Evolutionary conservation across 1,284 basidiomycete genomes (phyloP).

Genomic region (Volvariella volvacea): DNA sequence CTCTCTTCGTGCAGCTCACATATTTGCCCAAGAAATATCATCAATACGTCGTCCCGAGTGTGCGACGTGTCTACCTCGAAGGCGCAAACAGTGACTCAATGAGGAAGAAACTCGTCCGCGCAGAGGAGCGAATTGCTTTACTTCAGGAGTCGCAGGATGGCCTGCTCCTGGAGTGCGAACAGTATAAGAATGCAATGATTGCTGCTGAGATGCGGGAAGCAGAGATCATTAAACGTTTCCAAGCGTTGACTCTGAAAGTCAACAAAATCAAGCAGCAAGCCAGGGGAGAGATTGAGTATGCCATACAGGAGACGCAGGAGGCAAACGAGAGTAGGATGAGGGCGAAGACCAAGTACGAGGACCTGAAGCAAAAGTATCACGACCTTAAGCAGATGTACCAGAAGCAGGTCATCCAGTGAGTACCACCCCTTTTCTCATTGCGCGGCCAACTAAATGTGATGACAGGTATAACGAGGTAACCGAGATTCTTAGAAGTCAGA

Average conservation of each 20-base stretch:
- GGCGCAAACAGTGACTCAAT: conserved; percentile 19
- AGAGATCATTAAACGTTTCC: neutral
- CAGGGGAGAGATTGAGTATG: neutral
- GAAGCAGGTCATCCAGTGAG: too few relatives aligned
- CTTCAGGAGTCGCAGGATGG: conserved; percentile 32
- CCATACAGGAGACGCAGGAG: neutral
- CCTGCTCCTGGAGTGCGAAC: conserved; percentile 34
- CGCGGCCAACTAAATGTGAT: too few relatives aligned
- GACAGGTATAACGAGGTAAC: too few relatives aligned
- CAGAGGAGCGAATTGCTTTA: conserved; percentile 25
- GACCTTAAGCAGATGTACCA: neutral
- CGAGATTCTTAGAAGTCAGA: too few relatives aligned
- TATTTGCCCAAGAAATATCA: conserved; percentile 57
- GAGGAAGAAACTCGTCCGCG: conserved; percentile 21
- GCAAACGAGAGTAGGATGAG: neutral
- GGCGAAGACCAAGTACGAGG: neutral
- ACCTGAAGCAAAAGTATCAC: neutral
- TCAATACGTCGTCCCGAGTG: conserved; percentile 42
- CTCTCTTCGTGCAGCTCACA: conserved; percentile 30
- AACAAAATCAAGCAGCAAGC: too few relatives aligned
- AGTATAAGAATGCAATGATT: conserved; percentile 4
- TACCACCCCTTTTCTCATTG: too few relatives aligned
- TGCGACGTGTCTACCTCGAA: conserved; percentile 55
- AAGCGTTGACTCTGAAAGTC: neutral
- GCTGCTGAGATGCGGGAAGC: neutral